These are phyloP conservation scores for Insectozyma bohioensis DNA, from an alignment of 1,139 yeast species.

Conservation along the genomic window DNA sequence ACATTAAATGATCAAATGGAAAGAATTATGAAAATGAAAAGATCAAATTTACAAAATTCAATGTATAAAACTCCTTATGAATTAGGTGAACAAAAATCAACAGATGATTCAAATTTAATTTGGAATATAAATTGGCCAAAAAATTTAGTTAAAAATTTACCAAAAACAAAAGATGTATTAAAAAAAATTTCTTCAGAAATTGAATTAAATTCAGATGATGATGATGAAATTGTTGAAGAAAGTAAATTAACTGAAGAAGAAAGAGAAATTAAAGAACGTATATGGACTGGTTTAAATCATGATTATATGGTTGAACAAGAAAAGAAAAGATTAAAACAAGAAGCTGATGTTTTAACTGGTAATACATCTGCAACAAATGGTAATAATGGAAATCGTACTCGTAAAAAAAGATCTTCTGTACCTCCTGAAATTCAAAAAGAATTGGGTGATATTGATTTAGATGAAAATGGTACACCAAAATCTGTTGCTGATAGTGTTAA, in stretches of 20 bases:
- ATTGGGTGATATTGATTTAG: slow-evolving; percentile 39
- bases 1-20: slow-evolving; percentile 14
- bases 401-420: slow-evolving; percentile 36
- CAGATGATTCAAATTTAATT: slow-evolving; percentile 10
- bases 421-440: slow-evolving; percentile 30
- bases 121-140: slow-evolving; percentile 48
- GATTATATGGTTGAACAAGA: slow-evolving; percentile 87
- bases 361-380: slow-evolving; percentile 52
- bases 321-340: slow-evolving; percentile 74
- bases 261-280: slow-evolving; percentile 63
- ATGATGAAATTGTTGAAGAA: slow-evolving; percentile 71
- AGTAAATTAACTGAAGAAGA: slow-evolving; percentile 68
- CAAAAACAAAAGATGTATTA: slow-evolving; percentile 55
- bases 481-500: slow-evolving; percentile 76
- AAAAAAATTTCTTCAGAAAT: slow-evolving; percentile 58
- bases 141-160: slow-evolving; percentile 50
- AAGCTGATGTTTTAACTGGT: slow-evolving; percentile 83
- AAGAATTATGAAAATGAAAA: slow-evolving; percentile 17
- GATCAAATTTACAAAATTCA: slow-evolving; percentile 13
- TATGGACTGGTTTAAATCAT: slow-evolving; percentile 87
- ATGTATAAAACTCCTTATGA: slow-evolving; percentile 17
- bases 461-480: slow-evolving; percentile 45
- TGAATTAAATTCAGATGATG: slow-evolving; percentile 62
- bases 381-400: slow-evolving; percentile 7
- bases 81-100: slow-evolving; percentile 7